Base-by-base conservation (phyloP, 179 eudicot species). In the Carnegiea gigantea region DNA sequence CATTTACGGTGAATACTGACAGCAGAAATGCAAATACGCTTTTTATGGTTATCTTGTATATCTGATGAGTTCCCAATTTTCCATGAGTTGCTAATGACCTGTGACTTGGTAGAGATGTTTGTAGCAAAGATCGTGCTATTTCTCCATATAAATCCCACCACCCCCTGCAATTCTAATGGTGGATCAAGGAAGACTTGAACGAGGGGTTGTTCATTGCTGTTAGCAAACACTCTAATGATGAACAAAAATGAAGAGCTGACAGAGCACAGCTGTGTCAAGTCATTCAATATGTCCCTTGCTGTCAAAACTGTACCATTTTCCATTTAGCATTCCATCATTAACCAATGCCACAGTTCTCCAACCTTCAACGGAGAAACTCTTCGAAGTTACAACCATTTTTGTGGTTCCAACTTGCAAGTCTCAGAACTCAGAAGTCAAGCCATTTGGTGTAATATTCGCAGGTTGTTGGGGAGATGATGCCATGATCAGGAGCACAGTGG, bases 401-500 rank as follows among this genome's bases (percentile, higher is more conserved):
- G 9, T 8, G 6, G 11, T 26, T 14, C 28, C 43, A 30, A 30
- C n/a, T 1, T 36, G 10, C 18, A 38, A 75, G 71, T 36, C 59
- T 85, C 78, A 89, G 67, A 88, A 87, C 51, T 83, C 78, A 89
- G 67, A 88, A 87, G 0, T 86, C 89, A 75, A 92, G 83, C 97
- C 97, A 95, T 83, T 91, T 85, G 28, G 79, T 86, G 86, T 75
- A 94, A 77, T 94, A 92, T 10, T 59, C 89, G 86, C 98, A 92
- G 54, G 92, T 89, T 21, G 65, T 51, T 0, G 99, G 98, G 49
- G 98, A 94, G 73, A 94, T 88, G 33, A 85, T 76, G 60, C 98
- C 97, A 87, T 28, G 30, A 28, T 88, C 92, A 24, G 96, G 95
- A 17, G 90, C 80, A 76, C 98, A 94, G 70, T 83, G 64, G 70